phyloP scores from a whole-genome alignment of 2,329 filamentous ascomycete genomes.

The Ascochyta viciae-villosae region DNA sequence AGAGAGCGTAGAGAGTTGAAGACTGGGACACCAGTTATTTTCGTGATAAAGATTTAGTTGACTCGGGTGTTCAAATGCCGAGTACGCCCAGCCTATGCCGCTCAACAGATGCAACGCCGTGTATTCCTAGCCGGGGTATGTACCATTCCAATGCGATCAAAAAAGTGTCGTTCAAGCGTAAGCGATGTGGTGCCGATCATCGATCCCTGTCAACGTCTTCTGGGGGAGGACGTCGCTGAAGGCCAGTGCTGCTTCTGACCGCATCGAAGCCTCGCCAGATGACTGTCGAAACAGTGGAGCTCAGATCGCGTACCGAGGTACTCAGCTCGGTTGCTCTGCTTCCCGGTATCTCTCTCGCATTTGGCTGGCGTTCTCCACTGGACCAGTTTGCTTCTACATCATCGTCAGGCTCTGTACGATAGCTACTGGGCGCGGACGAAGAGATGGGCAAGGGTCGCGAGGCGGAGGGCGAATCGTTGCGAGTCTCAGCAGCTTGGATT shows the following conservation, averaged over 20 bases:
- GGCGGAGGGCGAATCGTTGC: constrained; percentile 58
- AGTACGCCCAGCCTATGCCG: constrained; percentile 10
- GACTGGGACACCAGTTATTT: background rate
- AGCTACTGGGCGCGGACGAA: constrained; percentile 18
- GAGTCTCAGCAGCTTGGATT: constrained; percentile 52
- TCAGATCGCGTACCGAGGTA: constrained; percentile 39
- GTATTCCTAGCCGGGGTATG: constrained; percentile 12
- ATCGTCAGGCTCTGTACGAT: constrained; percentile 17
- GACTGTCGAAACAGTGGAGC: constrained; percentile 43
- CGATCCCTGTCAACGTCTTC: constrained; percentile 46
- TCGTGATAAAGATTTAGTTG: background rate
- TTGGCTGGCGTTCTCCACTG: constrained; percentile 53
- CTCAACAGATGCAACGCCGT: constrained; percentile 15
- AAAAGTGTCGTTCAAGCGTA: constrained; percentile 4
- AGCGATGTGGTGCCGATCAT: constrained; percentile 19
- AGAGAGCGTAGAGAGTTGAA: background rate
- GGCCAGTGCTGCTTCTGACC: constrained; percentile 37
- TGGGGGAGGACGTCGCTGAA: constrained; percentile 37
- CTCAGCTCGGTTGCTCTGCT: constrained; percentile 25
- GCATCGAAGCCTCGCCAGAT: constrained; percentile 48
- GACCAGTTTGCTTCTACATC: constrained; percentile 47
- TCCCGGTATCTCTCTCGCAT: constrained; percentile 22
- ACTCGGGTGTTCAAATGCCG: background rate
- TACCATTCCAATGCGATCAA: constrained; percentile 13
- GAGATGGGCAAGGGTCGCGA: constrained; percentile 55